Conservation (phyloP, 2,329 filamentous ascomycete genomes). For the Chaetomiaceae sp. region DNA sequence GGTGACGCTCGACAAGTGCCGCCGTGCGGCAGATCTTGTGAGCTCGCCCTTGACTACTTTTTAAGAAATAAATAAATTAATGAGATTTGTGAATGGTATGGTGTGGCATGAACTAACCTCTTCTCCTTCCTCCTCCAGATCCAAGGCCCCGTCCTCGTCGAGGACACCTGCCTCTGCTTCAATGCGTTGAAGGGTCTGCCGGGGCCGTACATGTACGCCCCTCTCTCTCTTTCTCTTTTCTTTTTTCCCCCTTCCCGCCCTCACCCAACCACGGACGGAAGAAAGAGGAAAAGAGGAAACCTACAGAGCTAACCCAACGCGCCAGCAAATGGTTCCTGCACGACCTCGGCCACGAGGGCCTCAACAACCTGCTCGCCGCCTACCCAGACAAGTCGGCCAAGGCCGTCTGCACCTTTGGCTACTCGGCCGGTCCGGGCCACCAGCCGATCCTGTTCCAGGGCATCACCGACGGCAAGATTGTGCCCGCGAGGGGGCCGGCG, state of each 20-base stretch:
- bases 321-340: conserved; percentile 89
- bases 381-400: conserved; percentile 89
- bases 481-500: conserved; percentile 72
- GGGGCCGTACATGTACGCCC: conserved; percentile 83
- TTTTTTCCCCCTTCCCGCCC: neutral
- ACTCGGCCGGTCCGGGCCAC: conserved; percentile 77
- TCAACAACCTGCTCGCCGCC: conserved; percentile 84
- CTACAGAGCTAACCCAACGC: neutral
- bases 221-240: neutral
- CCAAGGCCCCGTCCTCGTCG: conserved; percentile 82
- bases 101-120: no score
- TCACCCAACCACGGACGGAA: neutral
- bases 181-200: conserved; percentile 85
- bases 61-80: no score
- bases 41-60: no score
- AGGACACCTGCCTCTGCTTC: conserved; percentile 94
- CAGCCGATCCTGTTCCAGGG: conserved; percentile 90
- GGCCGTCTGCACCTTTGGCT: conserved; percentile 94
- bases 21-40: conserved; percentile 73
- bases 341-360: conserved; percentile 71
- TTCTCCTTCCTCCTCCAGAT: conserved; percentile 45
- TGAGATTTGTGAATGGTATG: no score
- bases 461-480: conserved; percentile 77
- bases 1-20: conserved; percentile 83
- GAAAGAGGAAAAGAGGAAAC: no score